Evolutionary conservation across 768 basidiomycete genomes (phyloP), one percentile per base, ranked within the genome.

Genomic region (Dacryopinax spathularia): DNA sequence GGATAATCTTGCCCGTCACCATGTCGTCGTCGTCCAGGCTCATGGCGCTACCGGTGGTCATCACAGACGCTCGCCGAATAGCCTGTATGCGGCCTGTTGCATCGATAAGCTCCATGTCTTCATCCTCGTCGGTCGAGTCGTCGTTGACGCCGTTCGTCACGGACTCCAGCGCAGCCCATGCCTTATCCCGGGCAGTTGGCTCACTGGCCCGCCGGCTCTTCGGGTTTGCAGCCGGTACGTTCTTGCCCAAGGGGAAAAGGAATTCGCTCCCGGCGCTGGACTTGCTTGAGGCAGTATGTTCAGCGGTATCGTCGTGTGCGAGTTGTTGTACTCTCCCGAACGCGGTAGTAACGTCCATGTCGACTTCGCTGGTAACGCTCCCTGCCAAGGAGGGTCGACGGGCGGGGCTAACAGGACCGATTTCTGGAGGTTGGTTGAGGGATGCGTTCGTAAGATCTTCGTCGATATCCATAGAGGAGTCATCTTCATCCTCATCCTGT

Each of bases 1-100:
- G 10, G 48, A 56, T 56, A 29, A 56, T 56, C 48, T 56, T 56
- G 48, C 48, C 48, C 2, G 48, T 56, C 48, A 56, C 48, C 48
- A 56, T 56, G 18, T 56, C 48, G 18, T 56, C 48, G 22, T 56
- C 48, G 31, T 56, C 48, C 48, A 56, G 20, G 29, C 31, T 29
- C 48, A 56, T 56, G 10, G 48, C 48, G 48, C 48, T 56, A 29
- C 48, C 48, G 5, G 48, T 56, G 13, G 48, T 56, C 48, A 56
- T 56, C 25, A 29, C 20, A 6, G 48, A 56, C 3, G 48, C 48
- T 13, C 48, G 10, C 4, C 48, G 22, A 29, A 56, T 56, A 56
- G 48, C 48, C 10, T 27, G 48, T 9, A 56, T 29, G 25, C 48
- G 25, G 48, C 48, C 48, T 15, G 48, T 56, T 5, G 48, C 48